Evolutionary conservation across 106 monocot species (phyloP), one percentile per base, ranked within the genome.

Genomic region (Acorus calamus): DNA sequence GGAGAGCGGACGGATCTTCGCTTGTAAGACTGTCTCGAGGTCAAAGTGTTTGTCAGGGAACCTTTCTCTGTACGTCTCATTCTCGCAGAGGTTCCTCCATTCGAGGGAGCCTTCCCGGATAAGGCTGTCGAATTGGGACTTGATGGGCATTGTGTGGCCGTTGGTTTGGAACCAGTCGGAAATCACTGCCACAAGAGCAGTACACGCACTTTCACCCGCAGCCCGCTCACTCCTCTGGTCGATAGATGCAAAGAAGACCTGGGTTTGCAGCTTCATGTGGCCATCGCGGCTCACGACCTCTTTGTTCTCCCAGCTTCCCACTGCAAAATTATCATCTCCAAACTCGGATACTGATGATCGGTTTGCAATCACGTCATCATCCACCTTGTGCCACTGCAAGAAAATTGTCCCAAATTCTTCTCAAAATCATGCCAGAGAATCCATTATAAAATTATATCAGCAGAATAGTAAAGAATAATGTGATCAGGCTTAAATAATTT

Each of bases 1-100:
- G 43, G 85, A 64, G 2, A 98, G 64, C 0, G 82, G 77, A 1
- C 91, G 81, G n/a, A 88, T 77, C 62, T 83, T 79, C 42, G 91
- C 87, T 41, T 81, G 69, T 6, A 98, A 69, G 44, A 98, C 71
- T 41, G 96, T 91, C 5, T 98, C 91, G 11, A 98, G 96, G 57
- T 98, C 96, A 50, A 98, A 90, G 55, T 98, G 96, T 63, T 75
- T 80, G 74, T 98, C 84, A 0, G 87, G 84, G 65, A 98, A 98
- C 0, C 47, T 56, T 13, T 75, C 67, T 2, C 57, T 62, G 42
- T 80, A 81, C 0, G 62, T 62, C 52, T 73, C 59, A 9, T 91
- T 64, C 46, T 82, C 67, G 9, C 96, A 96, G 44, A 96, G 84
- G 54, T 74, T 84, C 66, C 84, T 74, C 96, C 96, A 96, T 46